Base-by-base conservation (phyloP, 495 filamentous ascomycete genomes). In the Oleoguttula mirabilis region DNA sequence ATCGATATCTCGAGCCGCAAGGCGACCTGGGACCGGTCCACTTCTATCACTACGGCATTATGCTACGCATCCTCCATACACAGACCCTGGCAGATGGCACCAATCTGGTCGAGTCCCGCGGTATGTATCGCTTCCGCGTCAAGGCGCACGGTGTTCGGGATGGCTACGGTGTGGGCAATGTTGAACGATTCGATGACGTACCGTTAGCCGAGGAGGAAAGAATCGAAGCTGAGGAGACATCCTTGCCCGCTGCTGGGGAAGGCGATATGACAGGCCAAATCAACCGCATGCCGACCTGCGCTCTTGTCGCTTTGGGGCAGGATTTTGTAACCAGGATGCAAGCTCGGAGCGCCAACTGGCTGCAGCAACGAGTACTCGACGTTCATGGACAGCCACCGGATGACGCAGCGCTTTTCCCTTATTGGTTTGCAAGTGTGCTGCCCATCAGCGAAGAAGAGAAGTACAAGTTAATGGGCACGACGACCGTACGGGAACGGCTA, bases 361-460 rank as follows among this genome's bases (percentile, higher is more conserved):
- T 93, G 3, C 73, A 79, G 27, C 65, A 72, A 17, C 72, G 76
- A 4, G 75, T 85, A 2, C 60, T 85, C 33, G 55, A 72, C 10
- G 78, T 78, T n/a, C 90, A 88, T 54, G 86, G 86, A 6, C 70
- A 76, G 27, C 77, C 75, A 12, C 87, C 85, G 0, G 65, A 70
- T 5, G 84, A 94, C 57, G 75, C 84, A 2, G 76, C 76, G 0
- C 55, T 73, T 10, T 90, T 94, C 51, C 82, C 86, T 0, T 95
- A 84, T 68, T 95, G 88, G 88, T 81, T 95, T 47, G 86, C 84
- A 12, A 81, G 72, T 50, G 75, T 92, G 36, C 55, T 92, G 8
- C 85, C 84, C 12, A 73, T 88, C 23, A 68, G 69, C 28, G 82
- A 86, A 14, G 68, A 77, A 17, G 80, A 92, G 46, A 88, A 88